Percentiles rank a stretch among this genome's conserved stretches.
Evolutionary conservation across 129 eudicot genomes (phyloP).

Genomic region (Artemisia tridentata): DNA sequence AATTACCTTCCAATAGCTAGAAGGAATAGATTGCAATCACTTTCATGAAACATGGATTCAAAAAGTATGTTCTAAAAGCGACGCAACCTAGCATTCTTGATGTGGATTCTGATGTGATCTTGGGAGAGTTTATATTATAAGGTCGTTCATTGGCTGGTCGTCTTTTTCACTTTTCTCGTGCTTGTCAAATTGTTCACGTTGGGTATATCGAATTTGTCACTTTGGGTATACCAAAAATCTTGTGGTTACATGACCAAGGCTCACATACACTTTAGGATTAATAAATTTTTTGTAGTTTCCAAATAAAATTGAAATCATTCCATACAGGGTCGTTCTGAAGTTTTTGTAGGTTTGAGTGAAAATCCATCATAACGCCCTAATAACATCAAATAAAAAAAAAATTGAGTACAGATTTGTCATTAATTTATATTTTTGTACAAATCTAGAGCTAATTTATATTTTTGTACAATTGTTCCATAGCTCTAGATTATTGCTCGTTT

Average conservation of each 20-base stretch:
- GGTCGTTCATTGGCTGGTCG: conserved; percentile 9
- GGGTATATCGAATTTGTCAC: neutral
- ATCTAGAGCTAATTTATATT: too few species aligned
- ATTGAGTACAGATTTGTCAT: too few species aligned
- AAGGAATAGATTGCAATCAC: neutral
- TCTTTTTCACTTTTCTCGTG: neutral
- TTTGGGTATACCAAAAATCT: neutral
- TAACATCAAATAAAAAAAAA: too few species aligned
- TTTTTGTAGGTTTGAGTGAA: too few species aligned
- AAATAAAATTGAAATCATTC: neutral
- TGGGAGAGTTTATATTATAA: neutral
- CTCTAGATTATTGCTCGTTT: too few species aligned
- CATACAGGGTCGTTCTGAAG: neutral
- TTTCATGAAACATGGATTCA: neutral
- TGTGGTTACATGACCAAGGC: neutral
- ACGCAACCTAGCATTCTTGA: neutral
- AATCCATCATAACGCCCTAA: too few species aligned
- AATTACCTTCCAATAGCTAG: neutral
- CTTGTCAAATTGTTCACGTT: neutral
- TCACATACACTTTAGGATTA: neutral
- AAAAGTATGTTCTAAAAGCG: neutral
- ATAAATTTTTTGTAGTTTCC: neutral
- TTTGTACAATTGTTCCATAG: too few species aligned
- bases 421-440: too few species aligned
- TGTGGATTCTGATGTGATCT: conserved; percentile 3